Evolutionary conservation across 2,329 filamentous ascomycete genomes (phyloP), one percentile per base, ranked within the genome.

Genomic region (Fusarium sp.): DNA sequence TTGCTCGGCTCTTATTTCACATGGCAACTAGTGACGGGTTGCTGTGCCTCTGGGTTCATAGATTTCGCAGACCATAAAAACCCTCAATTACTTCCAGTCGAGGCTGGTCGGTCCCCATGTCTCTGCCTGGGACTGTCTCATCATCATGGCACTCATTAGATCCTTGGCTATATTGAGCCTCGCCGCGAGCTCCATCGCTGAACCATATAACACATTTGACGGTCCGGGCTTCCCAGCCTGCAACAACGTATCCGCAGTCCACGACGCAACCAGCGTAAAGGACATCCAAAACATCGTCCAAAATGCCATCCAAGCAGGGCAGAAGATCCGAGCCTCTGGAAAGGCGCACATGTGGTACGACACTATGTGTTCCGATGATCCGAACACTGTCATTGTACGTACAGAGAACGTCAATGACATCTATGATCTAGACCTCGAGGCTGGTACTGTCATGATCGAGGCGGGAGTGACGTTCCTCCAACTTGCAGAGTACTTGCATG

Each of bases 281-380:
- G 58, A 61, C n/a, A 61, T 61, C 2, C 58, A 59, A 28, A 43
- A 50, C 8, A 28, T 42, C 0, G 58, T 61, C 1, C 43, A 59
- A 7, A n/a, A 43, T 14, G 58, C 58, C 9, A 59, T 61, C 10
- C 13, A 59, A 0, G 42, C 43, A 18, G 54, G 58, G 0, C 58
- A 50, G 16, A 34, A 23, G 23, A 28, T 61, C 14, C 43, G 58
- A 0, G 58, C 58, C 0, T 61, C 58, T 0, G 58, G 58, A 13
- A 61, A 61, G 14, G 58, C 58, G 9, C 58, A 61, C 4, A 61
- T 61, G 58, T 61, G 58, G 58, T 61, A 61, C 2, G 58, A 61
- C 25, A 61, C 58, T 6, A 61, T 61, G 58, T 61, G 58, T 23
- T 61, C 58, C 1, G 54, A 61, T 2, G 58, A 61, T 0, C 43